phyloP scores from a whole-genome alignment of 1,284 basidiomycete species.

The Ganoderma lingzhi region DNA sequence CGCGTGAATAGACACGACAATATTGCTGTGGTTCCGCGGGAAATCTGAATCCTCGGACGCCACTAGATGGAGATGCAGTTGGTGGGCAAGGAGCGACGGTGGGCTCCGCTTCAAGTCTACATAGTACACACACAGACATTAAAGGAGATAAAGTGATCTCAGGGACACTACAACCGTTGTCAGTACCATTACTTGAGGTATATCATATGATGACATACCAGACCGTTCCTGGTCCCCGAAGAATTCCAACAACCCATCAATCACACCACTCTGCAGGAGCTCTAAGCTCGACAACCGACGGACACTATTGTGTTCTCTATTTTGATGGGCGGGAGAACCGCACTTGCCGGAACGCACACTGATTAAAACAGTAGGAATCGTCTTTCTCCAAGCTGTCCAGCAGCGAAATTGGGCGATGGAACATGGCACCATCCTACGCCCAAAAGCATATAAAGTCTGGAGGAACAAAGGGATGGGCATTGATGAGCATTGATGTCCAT shows the following conservation, averaged over 20 bases:
- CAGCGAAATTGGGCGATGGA: too few relatives aligned
- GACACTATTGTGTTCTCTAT: too few relatives aligned
- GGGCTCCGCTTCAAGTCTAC: constrained; percentile 89
- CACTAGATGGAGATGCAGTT: constrained; percentile 87
- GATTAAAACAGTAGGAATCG: too few relatives aligned
- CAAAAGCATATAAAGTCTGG: too few relatives aligned
- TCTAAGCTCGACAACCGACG: constrained; percentile 96
- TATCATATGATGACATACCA: constrained; percentile 48
- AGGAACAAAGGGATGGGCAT: too few relatives aligned
- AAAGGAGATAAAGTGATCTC: constrained; percentile 19
- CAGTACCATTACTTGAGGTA: constrained; percentile 7
- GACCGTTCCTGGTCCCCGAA: constrained; percentile 72
- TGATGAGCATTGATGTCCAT: too few relatives aligned
- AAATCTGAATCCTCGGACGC: constrained; percentile 89
- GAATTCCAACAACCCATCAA: constrained; percentile 88
- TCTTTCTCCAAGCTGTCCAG: too few relatives aligned
- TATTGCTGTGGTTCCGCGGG: constrained; percentile 85
- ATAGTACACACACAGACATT: constrained; percentile 39
- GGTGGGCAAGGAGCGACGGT: constrained; percentile 86
- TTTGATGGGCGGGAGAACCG: too few relatives aligned
- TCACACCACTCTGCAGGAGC: constrained; percentile 91
- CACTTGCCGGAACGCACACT: too few relatives aligned
- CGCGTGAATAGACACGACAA: constrained; percentile 95
- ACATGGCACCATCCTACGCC: too few relatives aligned
- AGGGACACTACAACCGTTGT: constrained; percentile 55